These are phyloP conservation scores for Trichoderma sp. DNA, from an alignment of 2,329 filamentous ascomycete genomes.

Conservation along the genomic window DNA sequence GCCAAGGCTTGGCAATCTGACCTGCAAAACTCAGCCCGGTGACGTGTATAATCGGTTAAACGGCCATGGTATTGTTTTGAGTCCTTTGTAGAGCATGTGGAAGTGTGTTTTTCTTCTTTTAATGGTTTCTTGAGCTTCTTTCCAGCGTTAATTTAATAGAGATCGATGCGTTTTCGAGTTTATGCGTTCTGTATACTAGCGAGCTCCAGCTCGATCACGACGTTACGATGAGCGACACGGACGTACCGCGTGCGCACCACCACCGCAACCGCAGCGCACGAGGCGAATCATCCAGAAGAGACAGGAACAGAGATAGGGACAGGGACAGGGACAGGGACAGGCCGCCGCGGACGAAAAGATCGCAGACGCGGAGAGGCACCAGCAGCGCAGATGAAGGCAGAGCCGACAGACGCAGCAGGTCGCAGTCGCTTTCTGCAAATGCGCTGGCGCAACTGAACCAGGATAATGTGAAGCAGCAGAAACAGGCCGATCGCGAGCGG, in stretches of 20 bases:
- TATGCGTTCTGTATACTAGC: slow-evolving; percentile 26
- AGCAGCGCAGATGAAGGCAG: slow-evolving; percentile 39
- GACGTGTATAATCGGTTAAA: slow-evolving; percentile 19
- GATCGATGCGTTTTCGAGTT: not conserved
- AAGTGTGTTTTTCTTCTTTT: not conserved
- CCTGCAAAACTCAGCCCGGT: slow-evolving; percentile 8
- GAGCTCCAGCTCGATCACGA: slow-evolving; percentile 21
- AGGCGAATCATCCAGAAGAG: slow-evolving; percentile 35
- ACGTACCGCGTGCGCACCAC: slow-evolving; percentile 37
- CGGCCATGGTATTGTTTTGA: slow-evolving; percentile 7
- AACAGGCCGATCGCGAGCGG: slow-evolving; percentile 42
- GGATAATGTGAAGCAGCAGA: slow-evolving; percentile 55
- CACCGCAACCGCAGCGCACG: slow-evolving; percentile 33
- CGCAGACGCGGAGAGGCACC: slow-evolving; percentile 35
- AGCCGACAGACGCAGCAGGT: slow-evolving; percentile 29
- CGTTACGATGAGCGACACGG: slow-evolving; percentile 39
- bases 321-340: slow-evolving; percentile 37
- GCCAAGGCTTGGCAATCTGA: not conserved
- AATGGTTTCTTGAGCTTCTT: not conserved
- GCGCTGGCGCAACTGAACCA: slow-evolving; percentile 68
- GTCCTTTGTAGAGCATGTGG: not conserved
- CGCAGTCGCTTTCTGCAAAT: slow-evolving; percentile 47
- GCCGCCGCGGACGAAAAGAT: slow-evolving; percentile 40
- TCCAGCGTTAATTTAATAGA: not conserved
- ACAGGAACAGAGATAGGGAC: slow-evolving; percentile 16